Conservation (phyloP, 2,329 filamentous ascomycete species). For the Neofusicoccum umdonicola region DNA sequence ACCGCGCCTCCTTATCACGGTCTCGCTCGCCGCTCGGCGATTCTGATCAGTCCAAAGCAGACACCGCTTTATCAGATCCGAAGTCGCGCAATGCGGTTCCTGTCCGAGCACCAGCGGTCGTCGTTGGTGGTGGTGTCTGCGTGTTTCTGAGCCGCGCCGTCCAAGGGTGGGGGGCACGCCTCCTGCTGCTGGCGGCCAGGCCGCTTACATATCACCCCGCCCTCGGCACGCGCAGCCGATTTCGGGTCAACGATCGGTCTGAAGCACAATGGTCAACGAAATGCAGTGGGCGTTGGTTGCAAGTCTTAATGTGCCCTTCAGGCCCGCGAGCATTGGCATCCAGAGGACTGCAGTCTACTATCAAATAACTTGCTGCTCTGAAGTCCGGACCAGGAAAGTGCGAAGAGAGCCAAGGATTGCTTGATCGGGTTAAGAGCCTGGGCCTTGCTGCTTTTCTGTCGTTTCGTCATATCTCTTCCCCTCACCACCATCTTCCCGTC, state of each 20-base stretch:
- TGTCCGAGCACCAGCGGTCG: no score
- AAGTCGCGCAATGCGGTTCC: no score
- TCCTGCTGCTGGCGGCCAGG: not conserved
- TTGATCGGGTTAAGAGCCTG: not conserved
- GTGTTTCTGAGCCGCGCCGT: not conserved
- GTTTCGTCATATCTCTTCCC: not conserved
- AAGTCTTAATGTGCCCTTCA: not conserved
- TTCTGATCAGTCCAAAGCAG: no score
- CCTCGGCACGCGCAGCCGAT: not conserved
- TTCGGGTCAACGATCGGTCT: no score
- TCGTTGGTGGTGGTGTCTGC: not conserved
- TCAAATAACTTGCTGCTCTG: no score
- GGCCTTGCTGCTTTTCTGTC: not conserved
- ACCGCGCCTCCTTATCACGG: not conserved
- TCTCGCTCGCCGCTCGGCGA: not conserved
- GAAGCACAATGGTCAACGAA: no score
- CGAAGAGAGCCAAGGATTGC: not conserved
- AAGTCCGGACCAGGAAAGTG: not conserved
- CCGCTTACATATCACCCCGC: not conserved
- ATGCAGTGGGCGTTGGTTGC: no score
- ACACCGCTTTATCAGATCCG: no score
- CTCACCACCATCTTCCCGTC: not conserved
- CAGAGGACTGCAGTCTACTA: no score
- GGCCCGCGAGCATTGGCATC: not conserved
- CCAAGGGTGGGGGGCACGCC: not conserved